Conservation (phyloP, 306 rosid genomes). For the Fragaria ananassa region DNA sequence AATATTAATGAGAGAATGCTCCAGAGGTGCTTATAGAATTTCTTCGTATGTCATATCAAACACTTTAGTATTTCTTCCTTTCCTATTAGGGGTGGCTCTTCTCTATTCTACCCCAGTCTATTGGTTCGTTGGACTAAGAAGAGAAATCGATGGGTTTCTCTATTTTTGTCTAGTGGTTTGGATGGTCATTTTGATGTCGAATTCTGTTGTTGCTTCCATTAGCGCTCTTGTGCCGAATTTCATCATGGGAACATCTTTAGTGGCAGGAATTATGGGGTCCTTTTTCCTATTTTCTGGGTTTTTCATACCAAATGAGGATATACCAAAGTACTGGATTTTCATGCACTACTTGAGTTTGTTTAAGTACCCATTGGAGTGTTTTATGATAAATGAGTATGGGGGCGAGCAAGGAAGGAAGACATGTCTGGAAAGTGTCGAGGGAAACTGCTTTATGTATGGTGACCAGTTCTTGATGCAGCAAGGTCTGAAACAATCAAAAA, state of each 20-base stretch:
- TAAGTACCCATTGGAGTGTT: constrained; percentile 96
- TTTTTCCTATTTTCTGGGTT: constrained; percentile 95
- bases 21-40: constrained; percentile 49
- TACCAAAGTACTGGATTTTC: constrained; percentile 84
- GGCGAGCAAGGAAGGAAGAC: constrained; percentile 65
- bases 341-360: constrained; percentile 83
- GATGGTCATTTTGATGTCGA: constrained; percentile 61
- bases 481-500: constrained; percentile 67
- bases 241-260: constrained; percentile 79
- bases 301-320: constrained; percentile 71
- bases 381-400: constrained; percentile 88
- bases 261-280: constrained; percentile 88
- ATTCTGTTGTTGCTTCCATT: constrained; percentile 84
- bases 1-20: constrained; percentile 40
- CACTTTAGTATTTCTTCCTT: constrained; percentile 43
- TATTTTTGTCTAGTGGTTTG: constrained; percentile 53
- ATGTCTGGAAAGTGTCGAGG: constrained; percentile 39
- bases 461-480: constrained; percentile 62
- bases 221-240: constrained; percentile 89
- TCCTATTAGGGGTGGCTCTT: constrained; percentile 38
- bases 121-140: constrained; percentile 46
- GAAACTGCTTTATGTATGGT: constrained; percentile 56
- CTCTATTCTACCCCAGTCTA: constrained; percentile 45
- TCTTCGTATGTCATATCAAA: constrained; percentile 53
- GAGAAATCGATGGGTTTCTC: constrained; percentile 33